Percentiles rank a stretch among this genome's conserved stretches.
phyloP scores from a whole-genome alignment of 2,329 filamentous ascomycete species.

The Alternaria sp. region DNA sequence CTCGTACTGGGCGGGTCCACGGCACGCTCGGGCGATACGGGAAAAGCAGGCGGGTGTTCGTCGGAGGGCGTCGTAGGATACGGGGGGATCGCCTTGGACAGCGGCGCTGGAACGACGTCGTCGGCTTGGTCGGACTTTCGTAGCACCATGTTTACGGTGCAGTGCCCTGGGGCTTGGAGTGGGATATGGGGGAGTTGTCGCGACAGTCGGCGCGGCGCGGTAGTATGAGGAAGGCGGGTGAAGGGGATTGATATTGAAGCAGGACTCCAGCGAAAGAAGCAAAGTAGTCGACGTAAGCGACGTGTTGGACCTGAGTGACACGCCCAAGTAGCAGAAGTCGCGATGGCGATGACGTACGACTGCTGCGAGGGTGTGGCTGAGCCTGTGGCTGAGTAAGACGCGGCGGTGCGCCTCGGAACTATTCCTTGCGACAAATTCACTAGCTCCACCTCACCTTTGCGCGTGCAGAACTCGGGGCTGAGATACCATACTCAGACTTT shows the following conservation, averaged over 20 bases:
- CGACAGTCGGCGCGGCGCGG: neutral
- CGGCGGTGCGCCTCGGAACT: neutral
- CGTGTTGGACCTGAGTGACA: neutral
- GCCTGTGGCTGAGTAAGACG: neutral
- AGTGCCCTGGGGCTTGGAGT: neutral
- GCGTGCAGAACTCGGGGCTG: neutral
- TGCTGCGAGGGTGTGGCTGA: conserved; percentile 1
- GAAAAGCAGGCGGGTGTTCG: conserved; percentile 34
- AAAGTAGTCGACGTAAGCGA: neutral
- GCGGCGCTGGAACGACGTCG: conserved; percentile 49
- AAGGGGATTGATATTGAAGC: neutral
- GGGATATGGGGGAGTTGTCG: neutral
- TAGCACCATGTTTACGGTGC: conserved; percentile 51
- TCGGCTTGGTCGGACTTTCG: conserved; percentile 49
- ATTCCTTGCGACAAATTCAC: conserved; percentile 10
- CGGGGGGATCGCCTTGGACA: conserved; percentile 51
- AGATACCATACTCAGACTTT: neutral
- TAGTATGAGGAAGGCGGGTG: neutral
- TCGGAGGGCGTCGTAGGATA: conserved; percentile 53
- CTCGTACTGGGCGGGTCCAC: conserved; percentile 45
- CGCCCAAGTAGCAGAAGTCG: conserved; percentile 10
- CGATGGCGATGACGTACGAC: conserved; percentile 17
- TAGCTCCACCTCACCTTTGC: conserved; percentile 9
- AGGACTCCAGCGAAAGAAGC: neutral
- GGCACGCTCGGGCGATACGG: conserved; percentile 21